These are phyloP conservation scores for Aspergillus sp. DNA, from an alignment of 2,329 filamentous ascomycete genomes.

Conservation along the genomic window DNA sequence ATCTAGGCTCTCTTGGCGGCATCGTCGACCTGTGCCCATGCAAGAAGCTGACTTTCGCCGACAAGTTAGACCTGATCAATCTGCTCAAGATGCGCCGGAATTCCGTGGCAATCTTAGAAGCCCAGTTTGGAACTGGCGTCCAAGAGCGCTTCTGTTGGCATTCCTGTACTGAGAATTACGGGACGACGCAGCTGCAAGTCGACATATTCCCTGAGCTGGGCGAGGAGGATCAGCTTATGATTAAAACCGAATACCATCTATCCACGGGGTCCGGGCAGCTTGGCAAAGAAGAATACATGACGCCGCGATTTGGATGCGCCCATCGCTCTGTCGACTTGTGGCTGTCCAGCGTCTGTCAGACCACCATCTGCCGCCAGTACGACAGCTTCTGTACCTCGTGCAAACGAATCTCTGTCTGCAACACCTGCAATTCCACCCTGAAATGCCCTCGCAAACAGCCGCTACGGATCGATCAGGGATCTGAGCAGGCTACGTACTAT, in stretches of 20 bases:
- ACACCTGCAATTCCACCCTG: conserved; percentile 33
- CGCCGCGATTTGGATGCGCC: conserved; percentile 41
- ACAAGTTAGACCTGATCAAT: conserved; percentile 37
- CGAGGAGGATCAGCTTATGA: conserved; percentile 28
- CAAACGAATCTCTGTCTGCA: conserved; percentile 37
- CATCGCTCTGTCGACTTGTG: conserved; percentile 42
- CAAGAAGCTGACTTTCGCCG: conserved; percentile 40
- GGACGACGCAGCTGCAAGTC: conserved; percentile 34
- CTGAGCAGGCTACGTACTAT: conserved; percentile 31
- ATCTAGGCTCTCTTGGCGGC: conserved; percentile 35
- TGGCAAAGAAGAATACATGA: conserved; percentile 39
- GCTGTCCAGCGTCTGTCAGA: conserved; percentile 40
- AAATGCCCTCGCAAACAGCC: conserved; percentile 37
- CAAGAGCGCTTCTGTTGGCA: conserved; percentile 39
- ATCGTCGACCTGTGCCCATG: conserved; percentile 42
- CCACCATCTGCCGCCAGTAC: conserved; percentile 34
- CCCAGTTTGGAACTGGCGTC: conserved; percentile 29
- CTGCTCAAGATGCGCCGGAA: conserved; percentile 31
- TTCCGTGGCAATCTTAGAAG: conserved; percentile 24
- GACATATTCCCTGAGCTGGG: conserved; percentile 37
- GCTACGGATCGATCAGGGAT: conserved; percentile 21
- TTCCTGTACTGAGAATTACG: conserved; percentile 36
- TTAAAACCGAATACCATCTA: conserved; percentile 41
- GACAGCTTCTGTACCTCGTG: conserved; percentile 36
- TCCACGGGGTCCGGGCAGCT: conserved; percentile 34